A percentile compares a stretch with the other conserved stretches of the same genome.
These are phyloP conservation scores for Porcisia hertigi DNA, from an alignment of 208 protist species.

Conservation along the genomic window DNA sequence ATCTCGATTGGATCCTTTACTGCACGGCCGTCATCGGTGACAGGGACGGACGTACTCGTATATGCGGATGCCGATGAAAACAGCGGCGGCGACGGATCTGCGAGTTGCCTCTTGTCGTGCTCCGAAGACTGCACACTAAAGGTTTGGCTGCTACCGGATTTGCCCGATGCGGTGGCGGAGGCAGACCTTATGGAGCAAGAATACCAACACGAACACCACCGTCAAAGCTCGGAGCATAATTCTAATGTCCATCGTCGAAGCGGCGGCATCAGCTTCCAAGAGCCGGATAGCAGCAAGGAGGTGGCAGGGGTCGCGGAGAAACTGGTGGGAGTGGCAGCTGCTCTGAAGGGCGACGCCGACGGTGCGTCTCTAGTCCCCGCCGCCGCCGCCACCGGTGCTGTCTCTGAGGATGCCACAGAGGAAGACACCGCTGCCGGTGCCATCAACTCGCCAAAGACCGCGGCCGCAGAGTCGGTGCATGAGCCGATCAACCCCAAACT, in stretches of 20 bases:
- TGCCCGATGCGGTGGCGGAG: constrained; percentile 47
- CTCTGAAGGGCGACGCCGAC: background rate
- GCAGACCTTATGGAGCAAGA: constrained; percentile 23
- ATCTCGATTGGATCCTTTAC: background rate
- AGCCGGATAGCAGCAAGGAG: constrained; percentile 15
- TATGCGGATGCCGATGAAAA: constrained; percentile 29
- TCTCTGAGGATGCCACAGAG: background rate
- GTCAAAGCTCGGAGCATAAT: constrained; percentile 9
- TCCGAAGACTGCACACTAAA: constrained; percentile 56
- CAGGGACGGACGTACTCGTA: constrained; percentile 44
- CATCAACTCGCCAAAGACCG: background rate
- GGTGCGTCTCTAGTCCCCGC: background rate
- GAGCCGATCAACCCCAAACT: constrained; percentile 13
- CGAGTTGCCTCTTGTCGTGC: constrained; percentile 56
- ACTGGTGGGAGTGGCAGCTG: background rate
- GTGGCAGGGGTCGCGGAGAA: constrained; percentile 21
- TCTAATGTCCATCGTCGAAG: constrained; percentile 23
- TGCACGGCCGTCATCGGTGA: constrained; percentile 1
- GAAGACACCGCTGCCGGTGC: constrained; percentile 8
- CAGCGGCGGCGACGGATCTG: constrained; percentile 14
- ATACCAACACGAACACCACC: constrained; percentile 45
- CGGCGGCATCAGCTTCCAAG: constrained; percentile 50
- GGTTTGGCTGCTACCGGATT: constrained; percentile 74
- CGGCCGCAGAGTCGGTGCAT: background rate
- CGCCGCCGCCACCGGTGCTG: background rate